These are phyloP conservation scores for Sporodiniella umbellata DNA, from an alignment of 371 early-diverging fungal species.

Conservation along the genomic window DNA sequence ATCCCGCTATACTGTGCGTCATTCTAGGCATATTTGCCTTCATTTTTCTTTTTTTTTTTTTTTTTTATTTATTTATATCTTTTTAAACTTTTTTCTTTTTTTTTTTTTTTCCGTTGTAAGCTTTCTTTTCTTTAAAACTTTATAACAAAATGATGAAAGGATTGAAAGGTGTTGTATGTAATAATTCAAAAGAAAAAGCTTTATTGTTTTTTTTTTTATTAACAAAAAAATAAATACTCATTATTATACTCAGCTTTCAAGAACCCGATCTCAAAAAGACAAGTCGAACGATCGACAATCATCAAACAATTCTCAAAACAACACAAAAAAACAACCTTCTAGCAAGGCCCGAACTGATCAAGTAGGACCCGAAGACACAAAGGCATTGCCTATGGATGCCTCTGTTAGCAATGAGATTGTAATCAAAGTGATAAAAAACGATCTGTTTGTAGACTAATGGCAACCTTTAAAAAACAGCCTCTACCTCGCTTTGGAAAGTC, in stretches of 20 bases:
- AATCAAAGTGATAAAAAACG: background rate
- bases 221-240: background rate
- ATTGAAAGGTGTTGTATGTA: conserved; percentile 37
- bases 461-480: background rate
- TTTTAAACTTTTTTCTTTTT: no score
- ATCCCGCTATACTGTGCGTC: no score
- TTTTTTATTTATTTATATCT: no score
- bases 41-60: background rate
- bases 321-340: background rate
- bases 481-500: conserved; percentile 14
- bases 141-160: conserved; percentile 36
- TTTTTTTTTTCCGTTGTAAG: background rate
- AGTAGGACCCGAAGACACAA: background rate
- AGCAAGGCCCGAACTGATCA: background rate
- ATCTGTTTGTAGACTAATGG: background rate
- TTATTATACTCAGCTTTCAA: conserved; percentile 24
- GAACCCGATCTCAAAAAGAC: conserved; percentile 24
- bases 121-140: background rate
- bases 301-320: conserved; percentile 6
- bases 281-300: conserved; percentile 10
- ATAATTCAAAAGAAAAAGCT: background rate
- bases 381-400: background rate
- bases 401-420: background rate
- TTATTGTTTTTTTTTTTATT: background rate
- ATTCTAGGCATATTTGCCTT: no score